A percentile compares a stretch with the other conserved stretches of the same genome.
Evolutionary conservation across 164 flowering plant species (phyloP).

Genomic region (Chimonanthus praecox): DNA sequence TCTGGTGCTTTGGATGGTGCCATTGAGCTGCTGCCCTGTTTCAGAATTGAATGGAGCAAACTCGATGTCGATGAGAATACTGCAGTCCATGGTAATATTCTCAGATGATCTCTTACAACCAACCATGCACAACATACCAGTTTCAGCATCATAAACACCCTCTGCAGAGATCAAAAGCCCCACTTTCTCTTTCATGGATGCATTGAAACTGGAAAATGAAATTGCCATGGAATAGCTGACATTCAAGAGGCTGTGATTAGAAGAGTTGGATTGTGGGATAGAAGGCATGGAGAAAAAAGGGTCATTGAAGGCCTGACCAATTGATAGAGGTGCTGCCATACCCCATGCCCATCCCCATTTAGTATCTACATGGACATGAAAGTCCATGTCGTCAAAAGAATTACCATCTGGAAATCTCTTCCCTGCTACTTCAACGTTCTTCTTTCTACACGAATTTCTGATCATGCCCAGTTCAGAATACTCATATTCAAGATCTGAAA

Average conservation of each 20-base stretch:
- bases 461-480: slow-evolving; percentile 34
- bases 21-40: slow-evolving; percentile 27
- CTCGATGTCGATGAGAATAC: slow-evolving; percentile 41
- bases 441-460: slow-evolving; percentile 30
- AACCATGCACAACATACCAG: slow-evolving; percentile 62
- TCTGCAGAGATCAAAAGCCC: slow-evolving; percentile 43
- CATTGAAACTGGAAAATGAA: neutral
- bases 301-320: slow-evolving; percentile 28
- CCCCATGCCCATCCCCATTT: slow-evolving; percentile 27
- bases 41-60: slow-evolving; percentile 36
- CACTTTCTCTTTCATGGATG: neutral
- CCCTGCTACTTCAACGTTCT: slow-evolving; percentile 11
- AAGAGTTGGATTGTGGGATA: neutral
- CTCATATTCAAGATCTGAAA: slow-evolving; percentile 36
- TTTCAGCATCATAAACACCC: slow-evolving; percentile 50
- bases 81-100: slow-evolving; percentile 41
- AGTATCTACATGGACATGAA: slow-evolving; percentile 28
- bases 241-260: slow-evolving; percentile 21
- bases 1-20: slow-evolving; percentile 48
- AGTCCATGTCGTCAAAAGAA: slow-evolving; percentile 37
- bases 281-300: neutral
- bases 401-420: slow-evolving; percentile 32
- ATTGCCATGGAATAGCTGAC: slow-evolving; percentile 46
- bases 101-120: slow-evolving; percentile 20
- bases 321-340: slow-evolving; percentile 25